A percentile compares a stretch with the other conserved stretches of the same genome.
Conservation (phyloP, 169 alveolate species). For the Plasmodium falciparum region DNA sequence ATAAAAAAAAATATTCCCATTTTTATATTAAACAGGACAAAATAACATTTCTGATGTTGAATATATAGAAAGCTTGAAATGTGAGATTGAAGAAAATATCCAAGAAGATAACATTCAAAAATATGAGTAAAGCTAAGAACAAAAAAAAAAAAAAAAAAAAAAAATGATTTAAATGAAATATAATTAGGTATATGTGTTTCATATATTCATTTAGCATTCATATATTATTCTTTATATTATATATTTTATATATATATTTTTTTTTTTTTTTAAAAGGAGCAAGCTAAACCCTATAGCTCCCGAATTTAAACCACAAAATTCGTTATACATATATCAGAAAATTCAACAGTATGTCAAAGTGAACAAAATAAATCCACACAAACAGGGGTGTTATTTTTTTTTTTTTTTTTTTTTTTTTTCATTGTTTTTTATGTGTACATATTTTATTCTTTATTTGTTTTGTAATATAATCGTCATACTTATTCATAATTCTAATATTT, state of each 20-base stretch:
- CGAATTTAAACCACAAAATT: constrained; percentile 66
- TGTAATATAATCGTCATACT: too few relatives aligned
- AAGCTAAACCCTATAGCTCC: constrained; percentile 71
- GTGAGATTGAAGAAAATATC: constrained; percentile 35
- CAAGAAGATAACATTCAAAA: constrained; percentile 14
- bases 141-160: background rate
- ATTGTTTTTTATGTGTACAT: too few relatives aligned
- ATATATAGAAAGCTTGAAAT: constrained; percentile 36
- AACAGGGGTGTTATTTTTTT: background rate
- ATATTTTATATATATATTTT: background rate
- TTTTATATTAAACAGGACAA: constrained; percentile 6
- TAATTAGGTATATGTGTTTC: background rate
- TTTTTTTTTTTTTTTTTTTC: background rate
- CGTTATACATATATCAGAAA: constrained; percentile 45
- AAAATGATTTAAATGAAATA: background rate
- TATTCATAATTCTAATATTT: too few relatives aligned
- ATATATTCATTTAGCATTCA: background rate
- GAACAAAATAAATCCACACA: background rate
- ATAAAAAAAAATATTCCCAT: background rate
- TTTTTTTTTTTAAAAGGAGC: constrained; percentile 24
- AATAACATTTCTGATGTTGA: constrained; percentile 23
- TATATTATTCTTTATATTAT: background rate
- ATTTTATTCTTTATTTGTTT: too few relatives aligned
- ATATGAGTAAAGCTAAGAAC: constrained; percentile 26
- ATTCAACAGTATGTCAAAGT: constrained; percentile 25